Evolutionary conservation across 148 eudicot genomes (phyloP), one percentile per base, ranked within the genome.

Genomic region (Rhododendron vialii): DNA sequence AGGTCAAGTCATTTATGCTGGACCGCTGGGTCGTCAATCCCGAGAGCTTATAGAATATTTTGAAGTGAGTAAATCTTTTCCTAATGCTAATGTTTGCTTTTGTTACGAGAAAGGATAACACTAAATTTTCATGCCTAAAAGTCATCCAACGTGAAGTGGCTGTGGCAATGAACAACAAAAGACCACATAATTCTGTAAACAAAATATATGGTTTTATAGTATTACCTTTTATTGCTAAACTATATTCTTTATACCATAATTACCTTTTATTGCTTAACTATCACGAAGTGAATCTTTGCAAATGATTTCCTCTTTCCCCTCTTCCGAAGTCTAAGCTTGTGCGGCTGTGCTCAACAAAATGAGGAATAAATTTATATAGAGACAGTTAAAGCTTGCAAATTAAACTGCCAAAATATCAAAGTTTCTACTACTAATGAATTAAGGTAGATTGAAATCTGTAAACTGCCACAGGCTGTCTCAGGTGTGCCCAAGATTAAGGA

Each of bases 1-100:
- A 81, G 98, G 98, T n/a, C 93, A 90, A 85, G 88, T 94, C 73
- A 90, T 90, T 43, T 96, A 92, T 87, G 94, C 92, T 13, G 98
- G 98, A 80, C 90, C 90, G 61, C 92, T 94, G 41, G 98, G 98
- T 78, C 92, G 53, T 41, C 88, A 88, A 2, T 94, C 98, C 8
- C 86, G 88, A 55, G 89, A 87, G 57, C 94, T 96, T 4, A 81
- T 92, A 50, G 92, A 94, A 84, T 96, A 96, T 84, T 93, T 94
- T 91, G 94, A 93, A 85, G 98, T 94, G 78, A 87, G 89, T 89
- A 79, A 15, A 36, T 65, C n/a, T 63, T 63, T 83, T 80, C 35
- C 50, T 7, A 30, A 47, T 82, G 43, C 38, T 38, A 3, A 55
- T 63, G 43, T 28, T 69, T 83, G 22, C 1, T 81, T 71, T 81